Percentiles rank a stretch among this genome's conserved stretches.
Evolutionary conservation across 352 stramenopile genomes (phyloP).

Genomic region (Phytophthora multivora): DNA sequence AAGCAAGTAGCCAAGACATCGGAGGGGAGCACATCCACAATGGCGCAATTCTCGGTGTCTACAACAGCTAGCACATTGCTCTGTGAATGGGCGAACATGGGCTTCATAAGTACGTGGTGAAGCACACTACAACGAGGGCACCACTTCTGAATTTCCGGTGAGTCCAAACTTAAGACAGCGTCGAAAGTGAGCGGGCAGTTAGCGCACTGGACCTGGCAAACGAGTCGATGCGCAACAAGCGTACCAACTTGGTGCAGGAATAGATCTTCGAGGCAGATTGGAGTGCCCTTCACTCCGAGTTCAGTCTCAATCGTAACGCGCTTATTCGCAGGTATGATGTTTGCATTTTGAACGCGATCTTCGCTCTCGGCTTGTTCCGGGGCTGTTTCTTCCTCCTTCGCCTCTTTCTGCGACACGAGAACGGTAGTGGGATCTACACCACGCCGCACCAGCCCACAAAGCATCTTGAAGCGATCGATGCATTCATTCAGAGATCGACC

Average conservation of each 20-base stretch:
- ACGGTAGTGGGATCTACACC: conserved; percentile 24
- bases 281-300: conserved; percentile 51
- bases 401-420: background rate
- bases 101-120: conserved; percentile 66
- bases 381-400: conserved; percentile 26
- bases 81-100: conserved; percentile 71
- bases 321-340: conserved; percentile 52
- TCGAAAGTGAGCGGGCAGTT: conserved; percentile 84
- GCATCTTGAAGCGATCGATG: conserved; percentile 78
- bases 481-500: conserved; percentile 80
- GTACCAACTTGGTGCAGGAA: conserved; percentile 84
- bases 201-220: conserved; percentile 69
- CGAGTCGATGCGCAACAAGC: conserved; percentile 63
- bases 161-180: conserved; percentile 51
- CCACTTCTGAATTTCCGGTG: conserved; percentile 65
- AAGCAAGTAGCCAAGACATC: conserved; percentile 78
- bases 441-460: conserved; percentile 56
- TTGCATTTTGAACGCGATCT: conserved; percentile 28
- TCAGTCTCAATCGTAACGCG: conserved; percentile 65
- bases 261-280: conserved; percentile 66
- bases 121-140: conserved; percentile 80
- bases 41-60: conserved; percentile 71
- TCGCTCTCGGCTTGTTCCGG: conserved; percentile 19
- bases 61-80: conserved; percentile 73
- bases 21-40: conserved; percentile 72